Percentiles rank a stretch among this genome's conserved stretches.
Conservation (phyloP, 176 grass and related monocot genomes). For the Aegilops sharonensis region DNA sequence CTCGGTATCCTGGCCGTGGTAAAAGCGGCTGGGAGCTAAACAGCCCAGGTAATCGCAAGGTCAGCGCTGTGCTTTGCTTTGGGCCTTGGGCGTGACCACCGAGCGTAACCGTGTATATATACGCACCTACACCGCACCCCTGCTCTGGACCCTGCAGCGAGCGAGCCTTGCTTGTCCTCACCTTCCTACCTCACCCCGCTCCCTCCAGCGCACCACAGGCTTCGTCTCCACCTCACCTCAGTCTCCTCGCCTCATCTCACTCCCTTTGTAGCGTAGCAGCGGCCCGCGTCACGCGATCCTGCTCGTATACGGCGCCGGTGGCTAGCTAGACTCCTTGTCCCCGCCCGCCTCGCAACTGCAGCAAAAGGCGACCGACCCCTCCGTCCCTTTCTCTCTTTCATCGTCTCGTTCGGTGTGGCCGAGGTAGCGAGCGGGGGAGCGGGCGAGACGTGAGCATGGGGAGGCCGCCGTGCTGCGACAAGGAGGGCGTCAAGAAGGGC, state of each 20-base stretch:
- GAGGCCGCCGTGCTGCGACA: constrained; percentile 92
- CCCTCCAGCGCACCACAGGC: neutral
- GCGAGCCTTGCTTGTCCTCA: constrained; percentile 9
- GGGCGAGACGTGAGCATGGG: constrained; percentile 37
- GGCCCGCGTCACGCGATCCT: neutral
- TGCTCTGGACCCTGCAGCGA: constrained; percentile 29
- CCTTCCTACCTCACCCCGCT: neutral
- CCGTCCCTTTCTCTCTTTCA: neutral
- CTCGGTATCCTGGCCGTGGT: constrained; percentile 8
- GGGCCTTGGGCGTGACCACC: neutral
- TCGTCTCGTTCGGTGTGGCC: neutral
- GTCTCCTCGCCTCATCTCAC: neutral
- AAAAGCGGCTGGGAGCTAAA: neutral
- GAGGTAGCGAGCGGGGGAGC: neutral
- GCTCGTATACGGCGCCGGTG: constrained; percentile 33
- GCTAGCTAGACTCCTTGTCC: neutral
- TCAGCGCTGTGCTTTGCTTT: constrained; percentile 37
- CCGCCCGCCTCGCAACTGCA: neutral
- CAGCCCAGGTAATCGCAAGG: neutral
- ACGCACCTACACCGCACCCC: constrained; percentile 7
- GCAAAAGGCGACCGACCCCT: neutral
- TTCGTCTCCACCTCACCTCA: neutral
- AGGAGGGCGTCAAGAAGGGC: constrained; percentile 87
- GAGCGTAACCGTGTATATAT: constrained; percentile 37
- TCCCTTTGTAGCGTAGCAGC: neutral